phyloP scores from a whole-genome alignment of 352 stramenopile genomes.

The Bremia lactucae region DNA sequence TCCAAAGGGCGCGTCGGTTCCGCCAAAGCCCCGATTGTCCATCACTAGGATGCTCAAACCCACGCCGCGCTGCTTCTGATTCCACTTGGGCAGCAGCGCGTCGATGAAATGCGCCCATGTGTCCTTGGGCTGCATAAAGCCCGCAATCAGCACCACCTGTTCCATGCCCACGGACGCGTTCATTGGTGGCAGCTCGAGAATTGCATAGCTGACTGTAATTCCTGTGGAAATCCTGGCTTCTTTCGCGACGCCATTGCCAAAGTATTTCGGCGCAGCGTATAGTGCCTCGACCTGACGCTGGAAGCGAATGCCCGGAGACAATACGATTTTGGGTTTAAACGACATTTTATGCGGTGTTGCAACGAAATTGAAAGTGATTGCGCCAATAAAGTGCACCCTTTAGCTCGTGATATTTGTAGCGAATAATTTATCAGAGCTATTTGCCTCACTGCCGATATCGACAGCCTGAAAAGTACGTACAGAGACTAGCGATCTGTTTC shows the following conservation, averaged over 20 bases:
- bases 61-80: slow-evolving; percentile 10
- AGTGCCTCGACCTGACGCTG: slow-evolving; percentile 44
- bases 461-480: too few relatives aligned
- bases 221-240: slow-evolving; percentile 25
- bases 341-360: slow-evolving; percentile 11
- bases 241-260: slow-evolving; percentile 12
- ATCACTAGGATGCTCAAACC: slow-evolving; percentile 40
- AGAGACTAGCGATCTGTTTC: too few relatives aligned
- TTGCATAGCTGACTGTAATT: slow-evolving; percentile 39
- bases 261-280: slow-evolving; percentile 33
- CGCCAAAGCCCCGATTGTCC: slow-evolving; percentile 50
- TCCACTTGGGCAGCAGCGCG: slow-evolving; percentile 31
- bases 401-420: too few relatives aligned
- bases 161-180: slow-evolving; percentile 22
- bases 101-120: slow-evolving; percentile 42
- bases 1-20: slow-evolving; percentile 28
- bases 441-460: too few relatives aligned
- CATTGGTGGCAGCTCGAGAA: slow-evolving; percentile 21
- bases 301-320: slow-evolving; percentile 21
- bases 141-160: slow-evolving; percentile 42
- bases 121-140: slow-evolving; percentile 45
- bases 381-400: too few relatives aligned
- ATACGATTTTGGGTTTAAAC: slow-evolving; percentile 16
- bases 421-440: too few relatives aligned
- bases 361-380: slow-evolving; percentile 15